Base-by-base conservation (phyloP, 805 yeast genomes). In the Saturnispora quitensis region DNA sequence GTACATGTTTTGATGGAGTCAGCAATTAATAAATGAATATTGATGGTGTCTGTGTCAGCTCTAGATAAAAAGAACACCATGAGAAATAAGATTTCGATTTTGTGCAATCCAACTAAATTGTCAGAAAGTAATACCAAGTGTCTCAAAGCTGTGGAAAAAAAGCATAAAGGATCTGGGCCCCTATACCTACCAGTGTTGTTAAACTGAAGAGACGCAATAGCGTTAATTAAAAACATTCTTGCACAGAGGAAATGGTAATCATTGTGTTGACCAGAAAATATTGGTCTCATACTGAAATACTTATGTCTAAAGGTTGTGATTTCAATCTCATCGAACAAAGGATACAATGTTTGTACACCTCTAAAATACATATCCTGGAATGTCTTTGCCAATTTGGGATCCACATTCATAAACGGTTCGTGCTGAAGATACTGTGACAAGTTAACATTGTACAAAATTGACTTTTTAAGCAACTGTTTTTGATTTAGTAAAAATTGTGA, bases 101-200 rank as follows among this genome's bases (percentile, higher is more conserved):
- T 74, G 58, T 77, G 73, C 44, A 74, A 63, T 9, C 55, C 57
- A 24, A 69, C 69, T 17, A 70, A 62, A 44, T 75, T 62, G 28
- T 69, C 63, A 17, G 56, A 50, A 54, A 79, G 73, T 55, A 74
- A 69, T 5, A 80, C 68, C 4, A 78, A 70, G 59, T 79, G 80
- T 49, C 85, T 68, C 38, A 81, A 66, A 1, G 86, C 84, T 9
- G 81, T 77, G 18, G 83, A 73, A 60, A 81, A 80, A 56, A 77
- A 77, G 51, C 81, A 64, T 28, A 71, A 72, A 5, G 86, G 82
- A 17, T 74, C 73, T 17, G 81, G 75, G 4, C 82, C 82, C 50
- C 63, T 67, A 59, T 79, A 79, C 53, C 75, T 74, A 9, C 82
- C 83, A 1, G 82, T 76, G 1, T 82, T 71, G 69, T 73, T 76